Evolutionary conservation across 371 early-diverging fungal genomes (phyloP).

Genomic region (Globomyces sp.): DNA sequence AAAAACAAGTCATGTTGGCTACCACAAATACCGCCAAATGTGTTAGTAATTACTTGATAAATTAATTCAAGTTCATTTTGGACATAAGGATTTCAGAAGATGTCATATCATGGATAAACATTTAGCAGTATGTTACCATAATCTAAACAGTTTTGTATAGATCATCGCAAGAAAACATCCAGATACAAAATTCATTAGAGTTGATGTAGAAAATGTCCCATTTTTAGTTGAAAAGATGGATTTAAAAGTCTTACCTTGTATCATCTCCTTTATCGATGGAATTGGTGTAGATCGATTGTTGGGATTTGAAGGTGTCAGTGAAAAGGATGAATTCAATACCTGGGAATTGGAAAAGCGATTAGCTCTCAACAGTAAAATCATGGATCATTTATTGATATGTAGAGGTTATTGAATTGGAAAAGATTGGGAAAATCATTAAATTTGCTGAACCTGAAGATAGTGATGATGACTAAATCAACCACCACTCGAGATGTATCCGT

Average conservation of each 20-base stretch:
- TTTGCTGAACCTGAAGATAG: slow-evolving; percentile 9
- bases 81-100: slow-evolving; percentile 86
- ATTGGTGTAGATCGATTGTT: slow-evolving; percentile 72
- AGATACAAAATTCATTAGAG: slow-evolving; percentile 81
- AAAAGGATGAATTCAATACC: slow-evolving; percentile 82
- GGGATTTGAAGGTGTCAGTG: slow-evolving; percentile 95
- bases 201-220: slow-evolving; percentile 84
- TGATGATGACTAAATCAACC: slow-evolving; percentile 6
- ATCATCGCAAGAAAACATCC: slow-evolving; percentile 69
- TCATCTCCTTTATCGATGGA: slow-evolving; percentile 79
- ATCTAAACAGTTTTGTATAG: slow-evolving; percentile 23
- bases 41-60: slow-evolving; percentile 39
- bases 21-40: slow-evolving; percentile 72
- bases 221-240: slow-evolving; percentile 90
- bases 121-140: slow-evolving; percentile 54
- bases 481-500: no score
- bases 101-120: slow-evolving; percentile 94
- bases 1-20: slow-evolving; percentile 85
- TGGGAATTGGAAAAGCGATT: slow-evolving; percentile 74
- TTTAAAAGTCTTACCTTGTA: slow-evolving; percentile 86
- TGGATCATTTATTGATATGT: background rate
- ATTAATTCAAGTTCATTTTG: slow-evolving; percentile 67
- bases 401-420: slow-evolving; percentile 6
- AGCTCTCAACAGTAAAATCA: slow-evolving; percentile 50
- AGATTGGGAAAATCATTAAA: slow-evolving; percentile 10